Conservation (phyloP, 225 moss, liverwort and hornwort species). For the Polytrichum commune region DNA sequence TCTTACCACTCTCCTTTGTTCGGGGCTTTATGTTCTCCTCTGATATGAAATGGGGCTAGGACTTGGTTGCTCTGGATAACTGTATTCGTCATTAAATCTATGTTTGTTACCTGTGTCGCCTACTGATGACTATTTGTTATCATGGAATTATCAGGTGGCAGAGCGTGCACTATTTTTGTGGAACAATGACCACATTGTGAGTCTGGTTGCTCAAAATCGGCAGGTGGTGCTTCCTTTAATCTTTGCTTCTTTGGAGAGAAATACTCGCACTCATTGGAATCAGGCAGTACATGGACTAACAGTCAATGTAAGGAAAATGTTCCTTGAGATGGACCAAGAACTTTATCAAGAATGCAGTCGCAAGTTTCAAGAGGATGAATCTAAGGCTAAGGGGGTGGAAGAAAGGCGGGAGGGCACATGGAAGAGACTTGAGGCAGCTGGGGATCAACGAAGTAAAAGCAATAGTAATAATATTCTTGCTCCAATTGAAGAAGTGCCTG, state of each 20-base stretch:
- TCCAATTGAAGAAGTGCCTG: slow-evolving; percentile 46
- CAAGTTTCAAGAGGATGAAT: slow-evolving; percentile 71
- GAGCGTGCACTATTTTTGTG: slow-evolving; percentile 72
- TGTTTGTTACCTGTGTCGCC: neutral
- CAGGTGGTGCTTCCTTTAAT: slow-evolving; percentile 67
- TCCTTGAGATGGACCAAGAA: slow-evolving; percentile 74
- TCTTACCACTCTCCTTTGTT: too few relatives aligned
- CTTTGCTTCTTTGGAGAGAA: slow-evolving; percentile 63
- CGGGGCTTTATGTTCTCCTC: too few relatives aligned
- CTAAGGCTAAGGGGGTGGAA: slow-evolving; percentile 57
- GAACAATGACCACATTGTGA: slow-evolving; percentile 80
- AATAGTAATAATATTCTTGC: slow-evolving; percentile 29
- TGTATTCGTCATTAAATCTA: too few relatives aligned
- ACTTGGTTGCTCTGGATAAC: too few relatives aligned
- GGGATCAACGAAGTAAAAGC: slow-evolving; percentile 12
- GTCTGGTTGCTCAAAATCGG: slow-evolving; percentile 74
- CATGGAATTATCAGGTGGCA: slow-evolving; percentile 44
- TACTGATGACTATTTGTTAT: neutral
- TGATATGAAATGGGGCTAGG: too few relatives aligned
- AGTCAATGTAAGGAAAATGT: slow-evolving; percentile 74
- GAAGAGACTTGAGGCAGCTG: slow-evolving; percentile 69
- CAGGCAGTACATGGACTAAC: slow-evolving; percentile 74
- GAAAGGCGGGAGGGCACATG: slow-evolving; percentile 68
- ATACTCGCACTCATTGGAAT: slow-evolving; percentile 74
- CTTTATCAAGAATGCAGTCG: slow-evolving; percentile 67